Evolutionary conservation across 2,329 filamentous ascomycete genomes (phyloP).

Genomic region (Coniochaeta sp.): DNA sequence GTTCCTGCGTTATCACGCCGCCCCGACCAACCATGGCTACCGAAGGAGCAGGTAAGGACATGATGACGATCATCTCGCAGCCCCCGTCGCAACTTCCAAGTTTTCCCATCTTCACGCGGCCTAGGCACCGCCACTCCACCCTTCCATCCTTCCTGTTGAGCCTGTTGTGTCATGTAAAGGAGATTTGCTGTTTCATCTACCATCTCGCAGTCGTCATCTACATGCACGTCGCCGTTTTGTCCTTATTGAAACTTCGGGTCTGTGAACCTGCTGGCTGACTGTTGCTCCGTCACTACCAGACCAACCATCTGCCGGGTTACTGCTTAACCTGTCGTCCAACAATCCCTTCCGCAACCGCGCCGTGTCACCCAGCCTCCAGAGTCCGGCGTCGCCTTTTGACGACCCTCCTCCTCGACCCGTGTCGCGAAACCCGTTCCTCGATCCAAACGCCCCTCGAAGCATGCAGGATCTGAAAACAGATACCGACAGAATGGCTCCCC

Average conservation of each 20-base stretch:
- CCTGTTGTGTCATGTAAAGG: conserved; percentile 36
- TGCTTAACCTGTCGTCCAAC: conserved; percentile 69
- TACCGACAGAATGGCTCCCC: conserved; percentile 42
- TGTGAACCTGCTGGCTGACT: conserved; percentile 12
- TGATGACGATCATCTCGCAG: conserved; percentile 2
- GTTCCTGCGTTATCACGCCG: background rate
- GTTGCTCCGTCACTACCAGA: conserved; percentile 24
- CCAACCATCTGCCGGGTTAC: conserved; percentile 46
- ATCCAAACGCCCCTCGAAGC: conserved; percentile 34
- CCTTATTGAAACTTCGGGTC: no score
- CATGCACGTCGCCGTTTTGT: conserved; percentile 27
- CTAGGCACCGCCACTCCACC: conserved; percentile 14
- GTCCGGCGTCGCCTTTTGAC: conserved; percentile 50
- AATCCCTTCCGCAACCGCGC: conserved; percentile 75
- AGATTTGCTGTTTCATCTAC: conserved; percentile 39
- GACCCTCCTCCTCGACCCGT: conserved; percentile 53
- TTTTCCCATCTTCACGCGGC: conserved; percentile 4
- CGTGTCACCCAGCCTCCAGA: conserved; percentile 43
- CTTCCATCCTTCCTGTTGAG: conserved; percentile 31
- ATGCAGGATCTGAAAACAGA: conserved; percentile 30
- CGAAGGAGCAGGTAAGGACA: conserved; percentile 6
- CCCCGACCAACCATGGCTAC: background rate
- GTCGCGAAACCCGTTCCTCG: conserved; percentile 72
- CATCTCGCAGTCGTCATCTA: conserved; percentile 34
- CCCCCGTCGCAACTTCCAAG: conserved; percentile 2